phyloP scores from a whole-genome alignment of 257 asterid species.

The Linderniella brevidens region DNA sequence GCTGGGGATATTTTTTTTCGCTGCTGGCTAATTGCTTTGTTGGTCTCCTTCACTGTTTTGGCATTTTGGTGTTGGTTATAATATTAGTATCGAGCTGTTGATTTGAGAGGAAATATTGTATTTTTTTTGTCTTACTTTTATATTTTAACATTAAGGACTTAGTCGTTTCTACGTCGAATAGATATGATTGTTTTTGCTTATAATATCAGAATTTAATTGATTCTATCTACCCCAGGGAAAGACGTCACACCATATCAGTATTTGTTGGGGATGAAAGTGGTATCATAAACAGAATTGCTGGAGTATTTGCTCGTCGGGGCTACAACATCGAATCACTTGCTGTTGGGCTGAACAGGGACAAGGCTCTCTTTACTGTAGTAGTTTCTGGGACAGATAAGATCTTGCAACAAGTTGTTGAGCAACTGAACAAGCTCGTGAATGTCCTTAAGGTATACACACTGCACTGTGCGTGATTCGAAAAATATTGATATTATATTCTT shows the following conservation, averaged over 20 bases:
- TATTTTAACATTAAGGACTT: too few species aligned
- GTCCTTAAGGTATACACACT: slow-evolving; percentile 54
- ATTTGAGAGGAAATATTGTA: too few species aligned
- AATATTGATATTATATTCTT: too few species aligned
- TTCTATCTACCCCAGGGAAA: slow-evolving; percentile 22
- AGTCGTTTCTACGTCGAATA: too few species aligned
- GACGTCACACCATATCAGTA: slow-evolving; percentile 72
- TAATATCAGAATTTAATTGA: too few species aligned
- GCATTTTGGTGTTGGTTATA: too few species aligned
- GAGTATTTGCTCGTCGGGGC: slow-evolving; percentile 94
- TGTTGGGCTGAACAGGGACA: slow-evolving; percentile 91
- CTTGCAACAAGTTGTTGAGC: slow-evolving; percentile 75
- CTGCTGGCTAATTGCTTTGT: too few species aligned
- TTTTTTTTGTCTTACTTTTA: too few species aligned
- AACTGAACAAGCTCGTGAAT: slow-evolving; percentile 82
- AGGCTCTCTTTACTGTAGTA: slow-evolving; percentile 86
- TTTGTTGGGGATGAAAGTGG: slow-evolving; percentile 99
- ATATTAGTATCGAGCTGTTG: too few species aligned
- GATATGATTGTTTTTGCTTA: too few species aligned
- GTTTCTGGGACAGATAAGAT: slow-evolving; percentile 83
- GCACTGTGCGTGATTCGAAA: background rate
- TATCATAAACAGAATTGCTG: slow-evolving; percentile 93
- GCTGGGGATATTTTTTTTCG: too few species aligned
- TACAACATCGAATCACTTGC: slow-evolving; percentile 96
- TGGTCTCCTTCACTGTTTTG: too few species aligned